Evolutionary conservation across 2,329 filamentous ascomycete genomes (phyloP).

Genomic region (Scedosporium dehoogii): DNA sequence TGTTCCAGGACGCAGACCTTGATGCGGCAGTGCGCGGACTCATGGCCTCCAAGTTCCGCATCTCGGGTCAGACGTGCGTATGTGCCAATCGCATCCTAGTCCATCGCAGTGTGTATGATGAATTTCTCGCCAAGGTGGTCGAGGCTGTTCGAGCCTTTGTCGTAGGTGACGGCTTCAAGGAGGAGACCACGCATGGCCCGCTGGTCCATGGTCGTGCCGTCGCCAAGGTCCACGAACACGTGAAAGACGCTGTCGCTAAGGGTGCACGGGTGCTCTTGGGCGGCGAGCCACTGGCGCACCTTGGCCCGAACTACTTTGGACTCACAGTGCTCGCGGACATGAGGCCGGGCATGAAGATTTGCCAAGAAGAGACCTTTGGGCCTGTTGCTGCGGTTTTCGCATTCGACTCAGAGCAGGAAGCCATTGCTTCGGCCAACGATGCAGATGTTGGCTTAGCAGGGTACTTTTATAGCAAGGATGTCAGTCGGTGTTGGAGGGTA

Average conservation of each 20-base stretch:
- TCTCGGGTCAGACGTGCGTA: conserved; percentile 91
- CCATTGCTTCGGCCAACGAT: conserved; percentile 71
- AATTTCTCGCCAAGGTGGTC: conserved; percentile 58
- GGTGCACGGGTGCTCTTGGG: conserved; percentile 67
- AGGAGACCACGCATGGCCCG: conserved; percentile 67
- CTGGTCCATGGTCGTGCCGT: conserved; percentile 79
- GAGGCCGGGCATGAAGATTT: conserved; percentile 75
- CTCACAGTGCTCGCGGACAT: conserved; percentile 84
- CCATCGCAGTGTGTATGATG: conserved; percentile 67
- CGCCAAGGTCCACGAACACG: conserved; percentile 68
- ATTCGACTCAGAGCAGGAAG: conserved; percentile 83
- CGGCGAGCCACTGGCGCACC: conserved; percentile 61
- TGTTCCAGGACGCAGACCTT: conserved; percentile 90
- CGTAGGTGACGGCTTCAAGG: conserved; percentile 64
- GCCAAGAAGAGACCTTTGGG: conserved; percentile 87
- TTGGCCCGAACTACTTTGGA: conserved; percentile 80
- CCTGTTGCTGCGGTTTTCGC: conserved; percentile 84
- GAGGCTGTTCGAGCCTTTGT: conserved; percentile 65
- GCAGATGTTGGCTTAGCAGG: conserved; percentile 82
- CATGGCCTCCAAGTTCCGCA: conserved; percentile 83
- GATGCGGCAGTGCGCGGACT: conserved; percentile 77
- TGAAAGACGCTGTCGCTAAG: conserved; percentile 67
- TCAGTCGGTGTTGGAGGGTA: conserved; percentile 50
- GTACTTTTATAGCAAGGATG: conserved; percentile 74
- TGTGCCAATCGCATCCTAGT: conserved; percentile 79